Evolutionary conservation across 2,329 filamentous ascomycete species (phyloP).

Genomic region (Ampelomyces quisqualis): DNA sequence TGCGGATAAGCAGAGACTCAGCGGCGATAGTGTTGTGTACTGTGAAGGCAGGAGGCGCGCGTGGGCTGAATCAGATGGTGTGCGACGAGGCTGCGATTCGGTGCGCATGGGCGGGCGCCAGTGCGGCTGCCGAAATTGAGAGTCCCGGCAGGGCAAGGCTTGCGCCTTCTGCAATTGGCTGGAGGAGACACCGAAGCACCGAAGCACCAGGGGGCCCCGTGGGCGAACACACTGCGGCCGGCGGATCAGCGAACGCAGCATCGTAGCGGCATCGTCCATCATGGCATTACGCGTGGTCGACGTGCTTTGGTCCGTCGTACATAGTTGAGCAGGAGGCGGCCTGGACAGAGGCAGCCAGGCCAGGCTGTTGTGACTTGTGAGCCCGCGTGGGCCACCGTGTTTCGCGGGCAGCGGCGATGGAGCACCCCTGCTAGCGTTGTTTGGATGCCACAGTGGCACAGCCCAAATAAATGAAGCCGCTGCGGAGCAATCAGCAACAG

Average conservation of each 20-base stretch:
- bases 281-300: neutral
- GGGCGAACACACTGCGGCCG: neutral
- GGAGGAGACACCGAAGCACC: constrained; percentile 2
- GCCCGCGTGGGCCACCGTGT: constrained; percentile 2
- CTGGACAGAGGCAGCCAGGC: too few species aligned
- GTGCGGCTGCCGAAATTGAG: constrained; percentile 21
- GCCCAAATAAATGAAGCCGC: constrained; percentile 16
- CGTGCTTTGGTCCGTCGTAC: too few species aligned
- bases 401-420: constrained; percentile 4
- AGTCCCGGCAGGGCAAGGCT: constrained; percentile 11
- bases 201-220: constrained; percentile 2
- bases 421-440: constrained; percentile 18
- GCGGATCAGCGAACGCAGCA: neutral
- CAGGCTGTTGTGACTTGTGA: too few species aligned
- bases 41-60: constrained; percentile 4
- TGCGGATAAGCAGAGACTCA: constrained; percentile 14
- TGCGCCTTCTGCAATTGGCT: constrained; percentile 24
- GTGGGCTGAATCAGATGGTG: constrained; percentile 8
- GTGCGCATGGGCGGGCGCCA: constrained; percentile 5
- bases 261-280: neutral
- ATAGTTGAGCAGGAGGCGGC: too few species aligned
- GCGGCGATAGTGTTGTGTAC: constrained; percentile 9
- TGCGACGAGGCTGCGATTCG: constrained; percentile 5
- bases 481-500: neutral
- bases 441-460: constrained; percentile 22